These are phyloP conservation scores for Angophora floribunda DNA, from an alignment of 345 rosid genomes.

Conservation along the genomic window DNA sequence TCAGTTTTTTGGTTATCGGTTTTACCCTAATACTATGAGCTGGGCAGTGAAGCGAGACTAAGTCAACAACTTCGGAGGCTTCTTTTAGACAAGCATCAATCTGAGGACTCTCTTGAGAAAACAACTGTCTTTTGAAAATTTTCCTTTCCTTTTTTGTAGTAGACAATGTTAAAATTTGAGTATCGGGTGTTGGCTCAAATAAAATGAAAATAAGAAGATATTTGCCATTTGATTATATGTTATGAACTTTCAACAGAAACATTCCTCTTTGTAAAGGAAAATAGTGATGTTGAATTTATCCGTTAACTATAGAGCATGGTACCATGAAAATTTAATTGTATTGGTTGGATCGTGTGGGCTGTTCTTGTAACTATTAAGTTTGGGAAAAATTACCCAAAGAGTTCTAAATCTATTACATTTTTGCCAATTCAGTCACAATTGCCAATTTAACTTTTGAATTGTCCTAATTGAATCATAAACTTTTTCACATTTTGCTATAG, in stretches of 20 bases:
- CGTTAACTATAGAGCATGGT: background rate
- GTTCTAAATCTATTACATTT: too few species aligned
- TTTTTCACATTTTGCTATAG: fast-evolving
- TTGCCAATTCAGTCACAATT: fast-evolving
- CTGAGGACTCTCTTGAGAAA: background rate
- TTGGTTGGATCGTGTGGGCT: fast-evolving
- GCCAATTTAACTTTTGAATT: too few species aligned
- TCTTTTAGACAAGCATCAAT: too few species aligned
- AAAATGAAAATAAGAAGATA: background rate
- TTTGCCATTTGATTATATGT: background rate
- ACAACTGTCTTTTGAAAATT: background rate
- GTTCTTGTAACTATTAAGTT: background rate
- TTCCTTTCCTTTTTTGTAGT: background rate
- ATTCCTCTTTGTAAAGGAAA: background rate
- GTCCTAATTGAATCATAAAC: fast-evolving
- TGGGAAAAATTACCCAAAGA: fast-evolving
- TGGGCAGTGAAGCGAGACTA: too few species aligned
- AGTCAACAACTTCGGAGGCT: too few species aligned
- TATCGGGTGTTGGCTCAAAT: background rate
- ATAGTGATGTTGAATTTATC: background rate
- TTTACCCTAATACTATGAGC: too few species aligned
- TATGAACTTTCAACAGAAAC: background rate
- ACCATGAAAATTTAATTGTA: background rate
- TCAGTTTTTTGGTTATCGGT: too few species aligned
- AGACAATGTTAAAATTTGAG: background rate